These are phyloP conservation scores for Collybia mongolica DNA, from an alignment of 768 basidiomycete genomes.

Conservation along the genomic window DNA sequence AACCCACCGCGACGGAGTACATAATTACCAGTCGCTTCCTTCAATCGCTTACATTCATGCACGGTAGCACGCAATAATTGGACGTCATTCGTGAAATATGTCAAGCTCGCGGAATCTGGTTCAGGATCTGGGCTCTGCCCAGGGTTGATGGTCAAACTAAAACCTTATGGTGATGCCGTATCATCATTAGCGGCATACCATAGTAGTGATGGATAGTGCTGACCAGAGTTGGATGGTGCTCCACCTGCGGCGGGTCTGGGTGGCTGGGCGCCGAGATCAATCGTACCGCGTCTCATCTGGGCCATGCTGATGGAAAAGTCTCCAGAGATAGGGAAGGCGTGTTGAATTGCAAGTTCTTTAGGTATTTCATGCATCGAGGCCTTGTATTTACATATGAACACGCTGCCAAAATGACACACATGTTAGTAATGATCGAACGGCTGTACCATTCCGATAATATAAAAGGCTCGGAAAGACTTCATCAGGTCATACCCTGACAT, in stretches of 20 bases:
- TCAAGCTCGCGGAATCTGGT: slow-evolving; percentile 28
- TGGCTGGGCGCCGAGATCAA: slow-evolving; percentile 27
- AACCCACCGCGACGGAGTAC: not conserved
- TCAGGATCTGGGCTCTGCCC: slow-evolving; percentile 29
- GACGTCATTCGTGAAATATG: slow-evolving; percentile 47
- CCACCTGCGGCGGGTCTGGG: slow-evolving; percentile 36
- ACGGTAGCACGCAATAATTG: slow-evolving; percentile 45
- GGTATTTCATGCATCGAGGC: slow-evolving; percentile 17
- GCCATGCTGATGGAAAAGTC: slow-evolving; percentile 55
- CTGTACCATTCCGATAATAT: no score
- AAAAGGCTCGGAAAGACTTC: no score
- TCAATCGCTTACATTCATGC: slow-evolving; percentile 57
- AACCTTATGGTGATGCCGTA: slow-evolving; percentile 31
- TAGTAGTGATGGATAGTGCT: not conserved
- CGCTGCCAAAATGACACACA: slow-evolving; percentile 25
- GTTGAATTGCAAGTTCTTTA: slow-evolving; percentile 42
- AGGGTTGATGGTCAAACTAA: slow-evolving; percentile 52
- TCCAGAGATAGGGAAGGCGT: slow-evolving; percentile 55
- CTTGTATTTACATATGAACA: slow-evolving; percentile 48
- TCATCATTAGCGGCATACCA: not conserved
- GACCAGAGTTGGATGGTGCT: slow-evolving; percentile 7
- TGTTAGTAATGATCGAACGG: not conserved
- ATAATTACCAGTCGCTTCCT: slow-evolving; percentile 43
- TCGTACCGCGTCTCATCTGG: slow-evolving; percentile 42
- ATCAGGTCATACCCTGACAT: no score